Percentiles rank a stretch among this genome's conserved stretches.
These are phyloP conservation scores for Platanthera guangdongensis DNA, from an alignment of 106 monocot species.

Conservation along the genomic window DNA sequence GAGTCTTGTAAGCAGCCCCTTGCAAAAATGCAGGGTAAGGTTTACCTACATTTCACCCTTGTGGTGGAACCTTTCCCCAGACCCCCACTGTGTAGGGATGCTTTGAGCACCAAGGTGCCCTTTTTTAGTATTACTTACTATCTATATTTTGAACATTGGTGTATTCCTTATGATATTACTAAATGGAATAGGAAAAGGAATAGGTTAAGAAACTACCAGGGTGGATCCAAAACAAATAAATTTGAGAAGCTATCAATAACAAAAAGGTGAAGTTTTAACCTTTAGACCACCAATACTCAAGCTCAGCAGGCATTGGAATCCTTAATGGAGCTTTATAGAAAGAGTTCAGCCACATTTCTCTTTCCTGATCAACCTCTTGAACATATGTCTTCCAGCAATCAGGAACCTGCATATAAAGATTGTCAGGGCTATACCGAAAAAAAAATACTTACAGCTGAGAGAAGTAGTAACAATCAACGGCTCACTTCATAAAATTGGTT, in stretches of 20 bases:
- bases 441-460: neutral
- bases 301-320: conserved; percentile 87
- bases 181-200: neutral
- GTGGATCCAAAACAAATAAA: neutral
- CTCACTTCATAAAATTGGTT: conserved; percentile 78
- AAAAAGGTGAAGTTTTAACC: conserved; percentile 21
- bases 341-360: conserved; percentile 84
- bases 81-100: no score
- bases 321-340: conserved; percentile 76
- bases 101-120: no score
- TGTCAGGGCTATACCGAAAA: neutral
- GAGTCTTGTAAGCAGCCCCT: no score
- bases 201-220: neutral
- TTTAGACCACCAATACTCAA: conserved; percentile 85
- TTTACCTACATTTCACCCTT: no score
- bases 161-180: neutral
- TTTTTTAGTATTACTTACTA: no score
- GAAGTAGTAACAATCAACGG: neutral
- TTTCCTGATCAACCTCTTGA: conserved; percentile 82
- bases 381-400: conserved; percentile 84
- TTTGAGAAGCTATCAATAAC: neutral
- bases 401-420: conserved; percentile 39
- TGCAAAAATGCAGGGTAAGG: no score
- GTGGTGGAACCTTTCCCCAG: no score
- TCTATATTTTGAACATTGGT: no score